Conservation (phyloP, 768 basidiomycete species). For the Asterophora parasitica region DNA sequence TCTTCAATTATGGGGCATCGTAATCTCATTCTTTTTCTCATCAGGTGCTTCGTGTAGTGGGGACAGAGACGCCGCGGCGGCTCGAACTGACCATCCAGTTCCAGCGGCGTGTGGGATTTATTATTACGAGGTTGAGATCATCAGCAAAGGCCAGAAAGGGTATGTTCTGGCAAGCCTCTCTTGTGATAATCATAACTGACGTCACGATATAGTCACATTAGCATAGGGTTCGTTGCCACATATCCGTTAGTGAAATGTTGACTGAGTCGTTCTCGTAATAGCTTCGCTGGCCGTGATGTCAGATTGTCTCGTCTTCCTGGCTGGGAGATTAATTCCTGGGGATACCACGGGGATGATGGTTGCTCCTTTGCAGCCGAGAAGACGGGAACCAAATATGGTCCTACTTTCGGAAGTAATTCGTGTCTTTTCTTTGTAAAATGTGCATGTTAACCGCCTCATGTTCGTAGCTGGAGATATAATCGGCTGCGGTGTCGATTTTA, state of each 20-base stretch:
- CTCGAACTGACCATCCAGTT: constrained; percentile 71
- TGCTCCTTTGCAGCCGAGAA: constrained; percentile 70
- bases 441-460: constrained; percentile 8
- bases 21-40: constrained; percentile 1
- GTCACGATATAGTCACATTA: constrained; percentile 55
- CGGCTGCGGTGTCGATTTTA: constrained; percentile 92
- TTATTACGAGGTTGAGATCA: constrained; percentile 88
- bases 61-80: constrained; percentile 82
- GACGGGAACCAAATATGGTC: constrained; percentile 69
- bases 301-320: constrained; percentile 76
- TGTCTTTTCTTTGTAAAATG: neutral
- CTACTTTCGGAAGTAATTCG: constrained; percentile 72
- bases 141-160: constrained; percentile 81
- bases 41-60: constrained; percentile 47
- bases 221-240: constrained; percentile 58
- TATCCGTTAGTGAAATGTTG: neutral
- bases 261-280: constrained; percentile 22
- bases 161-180: constrained; percentile 27
- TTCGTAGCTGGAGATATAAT: constrained; percentile 77
- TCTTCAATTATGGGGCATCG: neutral
- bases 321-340: constrained; percentile 84
- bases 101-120: constrained; percentile 88
- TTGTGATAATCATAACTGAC: constrained; percentile 9
- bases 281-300: constrained; percentile 64
- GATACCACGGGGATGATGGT: constrained; percentile 91